Conservation (phyloP, 257 asterid species). For the Hygrophila difformis region DNA sequence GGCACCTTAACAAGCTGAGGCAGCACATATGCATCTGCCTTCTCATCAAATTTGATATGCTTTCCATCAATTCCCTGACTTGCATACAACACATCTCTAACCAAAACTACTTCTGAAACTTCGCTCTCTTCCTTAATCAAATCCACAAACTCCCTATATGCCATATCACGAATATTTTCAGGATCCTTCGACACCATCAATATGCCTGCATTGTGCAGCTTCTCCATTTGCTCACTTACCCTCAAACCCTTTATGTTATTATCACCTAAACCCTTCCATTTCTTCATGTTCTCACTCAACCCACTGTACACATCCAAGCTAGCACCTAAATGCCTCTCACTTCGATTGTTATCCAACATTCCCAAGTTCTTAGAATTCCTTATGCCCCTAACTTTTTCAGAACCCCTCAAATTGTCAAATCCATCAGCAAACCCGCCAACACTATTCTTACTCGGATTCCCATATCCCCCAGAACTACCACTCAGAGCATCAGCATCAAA, state of each 20-base stretch:
- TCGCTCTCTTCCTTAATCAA: slow-evolving; percentile 82
- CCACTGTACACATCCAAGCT: slow-evolving; percentile 16
- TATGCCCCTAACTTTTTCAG: slow-evolving; percentile 17
- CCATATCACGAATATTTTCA: slow-evolving; percentile 72
- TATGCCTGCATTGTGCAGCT: slow-evolving; percentile 68
- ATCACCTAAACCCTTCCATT: slow-evolving; percentile 34
- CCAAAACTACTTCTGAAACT: slow-evolving; percentile 75
- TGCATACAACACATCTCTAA: slow-evolving; percentile 87
- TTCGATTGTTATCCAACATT: slow-evolving; percentile 25
- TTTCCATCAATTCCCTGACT: slow-evolving; percentile 96
- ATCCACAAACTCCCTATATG: slow-evolving; percentile 57
- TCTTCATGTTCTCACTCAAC: slow-evolving; percentile 30
- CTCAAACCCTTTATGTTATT: slow-evolving; percentile 21
- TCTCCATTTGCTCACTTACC: slow-evolving; percentile 40
- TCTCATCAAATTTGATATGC: slow-evolving; percentile 62
- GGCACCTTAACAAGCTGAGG: slow-evolving; percentile 57
- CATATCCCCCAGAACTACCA: slow-evolving; percentile 22
- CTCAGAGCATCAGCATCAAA: slow-evolving; percentile 26
- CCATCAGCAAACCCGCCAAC: slow-evolving; percentile 23
- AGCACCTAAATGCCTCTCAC: slow-evolving; percentile 16
- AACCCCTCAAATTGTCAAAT: slow-evolving; percentile 25
- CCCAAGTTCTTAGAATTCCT: slow-evolving; percentile 22
- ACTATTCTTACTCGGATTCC: slow-evolving; percentile 21
- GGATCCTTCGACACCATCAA: slow-evolving; percentile 77
- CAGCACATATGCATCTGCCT: slow-evolving; percentile 57